Evolutionary conservation across 805 yeast genomes (phyloP).

Genomic region (Yarrowia hollandica): DNA sequence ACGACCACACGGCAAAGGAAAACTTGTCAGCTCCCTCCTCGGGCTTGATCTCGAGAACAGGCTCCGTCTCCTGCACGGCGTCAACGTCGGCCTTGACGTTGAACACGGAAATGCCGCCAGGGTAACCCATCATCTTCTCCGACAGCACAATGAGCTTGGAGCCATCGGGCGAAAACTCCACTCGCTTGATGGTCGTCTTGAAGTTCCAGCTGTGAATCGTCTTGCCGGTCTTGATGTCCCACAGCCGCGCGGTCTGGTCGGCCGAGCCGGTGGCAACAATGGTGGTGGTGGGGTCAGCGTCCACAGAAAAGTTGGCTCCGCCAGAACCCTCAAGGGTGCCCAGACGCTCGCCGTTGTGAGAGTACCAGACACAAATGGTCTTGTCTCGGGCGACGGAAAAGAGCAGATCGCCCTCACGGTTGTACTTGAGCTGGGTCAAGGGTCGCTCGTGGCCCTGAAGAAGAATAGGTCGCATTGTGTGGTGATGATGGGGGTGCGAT

Average conservation of each 20-base stretch:
- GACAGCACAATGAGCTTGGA: conserved; percentile 69
- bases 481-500: too few species aligned
- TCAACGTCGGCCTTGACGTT: conserved; percentile 54
- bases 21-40: conserved; percentile 46
- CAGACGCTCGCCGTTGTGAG: conserved; percentile 92
- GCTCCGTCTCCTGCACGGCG: conserved; percentile 52
- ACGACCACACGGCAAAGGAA: conserved; percentile 81
- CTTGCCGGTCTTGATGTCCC: conserved; percentile 80
- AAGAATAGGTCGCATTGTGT: conserved; percentile 27
- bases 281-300: conserved; percentile 68
- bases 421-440: conserved; percentile 91
- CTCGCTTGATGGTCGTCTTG: conserved; percentile 87
- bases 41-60: conserved; percentile 60
- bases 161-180: conserved; percentile 77
- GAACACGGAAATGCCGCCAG: conserved; percentile 72
- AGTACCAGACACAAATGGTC: conserved; percentile 83
- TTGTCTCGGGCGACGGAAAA: conserved; percentile 91
- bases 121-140: conserved; percentile 89
- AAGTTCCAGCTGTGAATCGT: conserved; percentile 69
- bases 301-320: conserved; percentile 96
- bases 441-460: conserved; percentile 93
- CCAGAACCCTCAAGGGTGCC: conserved; percentile 88
- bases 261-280: conserved; percentile 87
- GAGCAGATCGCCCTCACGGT: conserved; percentile 91
- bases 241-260: conserved; percentile 78